Evolutionary conservation across 164 flowering plant species (phyloP).

Genomic region (Chimonanthus salicifolius): DNA sequence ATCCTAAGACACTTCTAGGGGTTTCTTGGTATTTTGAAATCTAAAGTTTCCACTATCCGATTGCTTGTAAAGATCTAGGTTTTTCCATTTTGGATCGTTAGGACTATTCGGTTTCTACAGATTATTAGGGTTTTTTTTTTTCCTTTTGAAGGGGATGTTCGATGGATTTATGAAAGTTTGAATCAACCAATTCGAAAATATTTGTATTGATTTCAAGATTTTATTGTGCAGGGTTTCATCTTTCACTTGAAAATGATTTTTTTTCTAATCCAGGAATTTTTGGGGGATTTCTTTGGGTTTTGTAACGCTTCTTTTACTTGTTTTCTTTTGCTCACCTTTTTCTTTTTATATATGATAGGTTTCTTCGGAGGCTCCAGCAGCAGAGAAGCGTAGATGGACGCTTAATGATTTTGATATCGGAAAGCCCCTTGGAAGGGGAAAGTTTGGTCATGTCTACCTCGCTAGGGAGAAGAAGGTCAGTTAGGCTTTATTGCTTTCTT

Average conservation of each 20-base stretch:
- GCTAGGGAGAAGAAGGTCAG: constrained; percentile 90
- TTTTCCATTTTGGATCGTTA: neutral
- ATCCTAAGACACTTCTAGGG: neutral
- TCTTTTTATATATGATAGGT: constrained; percentile 22
- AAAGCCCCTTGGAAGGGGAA: constrained; percentile 96
- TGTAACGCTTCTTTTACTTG: neutral
- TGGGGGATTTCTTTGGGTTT: neutral
- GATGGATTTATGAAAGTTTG: neutral
- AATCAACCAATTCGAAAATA: too few species aligned
- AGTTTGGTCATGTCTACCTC: constrained; percentile 92
- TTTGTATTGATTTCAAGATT: too few species aligned
- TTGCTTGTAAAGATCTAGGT: neutral
- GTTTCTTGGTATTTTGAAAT: constrained; percentile 6
- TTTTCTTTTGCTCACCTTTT: neutral
- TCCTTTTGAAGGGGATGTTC: neutral
- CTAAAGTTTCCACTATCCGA: neutral
- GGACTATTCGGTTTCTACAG: neutral
- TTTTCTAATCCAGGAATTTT: neutral
- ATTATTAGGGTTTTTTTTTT: too few species aligned
- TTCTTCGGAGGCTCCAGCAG: constrained; percentile 44
- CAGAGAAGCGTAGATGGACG: constrained; percentile 63
- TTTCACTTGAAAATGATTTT: too few species aligned
- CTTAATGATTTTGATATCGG: constrained; percentile 91
- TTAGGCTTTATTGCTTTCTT: neutral
- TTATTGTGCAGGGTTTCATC: too few species aligned